These are phyloP conservation scores for Aspergillus phoenicis DNA, from an alignment of 2,329 filamentous ascomycete genomes.

Conservation along the genomic window DNA sequence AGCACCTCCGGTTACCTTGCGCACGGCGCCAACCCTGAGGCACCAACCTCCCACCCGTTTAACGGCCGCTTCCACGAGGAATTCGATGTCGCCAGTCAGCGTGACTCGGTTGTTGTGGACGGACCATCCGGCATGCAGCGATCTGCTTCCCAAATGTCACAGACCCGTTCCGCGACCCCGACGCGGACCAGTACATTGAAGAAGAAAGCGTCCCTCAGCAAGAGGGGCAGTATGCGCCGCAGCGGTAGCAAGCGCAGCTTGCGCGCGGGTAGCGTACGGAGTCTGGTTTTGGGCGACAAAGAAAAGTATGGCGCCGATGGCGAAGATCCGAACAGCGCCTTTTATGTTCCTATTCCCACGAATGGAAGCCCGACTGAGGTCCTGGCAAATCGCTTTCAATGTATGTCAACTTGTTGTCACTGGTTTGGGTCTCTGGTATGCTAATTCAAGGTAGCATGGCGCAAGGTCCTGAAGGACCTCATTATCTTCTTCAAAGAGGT, in stretches of 20 bases:
- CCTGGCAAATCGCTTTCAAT: slow-evolving; percentile 84
- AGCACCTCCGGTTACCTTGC: slow-evolving; percentile 37
- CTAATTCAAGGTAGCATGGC: slow-evolving; percentile 68
- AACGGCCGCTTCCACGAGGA: slow-evolving; percentile 45
- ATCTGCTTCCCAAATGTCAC: slow-evolving; percentile 47
- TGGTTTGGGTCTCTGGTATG: slow-evolving; percentile 2
- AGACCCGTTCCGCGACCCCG: slow-evolving; percentile 43
- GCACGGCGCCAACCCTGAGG: slow-evolving; percentile 36
- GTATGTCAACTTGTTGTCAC: slow-evolving; percentile 53
- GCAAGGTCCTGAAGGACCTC: slow-evolving; percentile 90
- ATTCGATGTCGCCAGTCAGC: slow-evolving; percentile 38
- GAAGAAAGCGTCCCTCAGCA: slow-evolving; percentile 80
- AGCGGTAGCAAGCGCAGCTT: slow-evolving; percentile 79
- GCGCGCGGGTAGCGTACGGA: slow-evolving; percentile 83
- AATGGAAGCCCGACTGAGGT: slow-evolving; percentile 84
- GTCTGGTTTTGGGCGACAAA: slow-evolving; percentile 70
- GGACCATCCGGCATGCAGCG: slow-evolving; percentile 38
- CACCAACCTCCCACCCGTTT: slow-evolving; percentile 32
- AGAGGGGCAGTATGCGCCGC: slow-evolving; percentile 73
- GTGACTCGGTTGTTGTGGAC: slow-evolving; percentile 36
- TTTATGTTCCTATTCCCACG: slow-evolving; percentile 87
- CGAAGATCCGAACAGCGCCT: slow-evolving; percentile 74
- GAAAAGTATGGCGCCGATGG: slow-evolving; percentile 49
- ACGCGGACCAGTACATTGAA: slow-evolving; percentile 73
- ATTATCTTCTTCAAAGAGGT: slow-evolving; percentile 94